phyloP scores from a whole-genome alignment of 805 yeast species.

The Wickerhamiella kurtzmanii region DNA sequence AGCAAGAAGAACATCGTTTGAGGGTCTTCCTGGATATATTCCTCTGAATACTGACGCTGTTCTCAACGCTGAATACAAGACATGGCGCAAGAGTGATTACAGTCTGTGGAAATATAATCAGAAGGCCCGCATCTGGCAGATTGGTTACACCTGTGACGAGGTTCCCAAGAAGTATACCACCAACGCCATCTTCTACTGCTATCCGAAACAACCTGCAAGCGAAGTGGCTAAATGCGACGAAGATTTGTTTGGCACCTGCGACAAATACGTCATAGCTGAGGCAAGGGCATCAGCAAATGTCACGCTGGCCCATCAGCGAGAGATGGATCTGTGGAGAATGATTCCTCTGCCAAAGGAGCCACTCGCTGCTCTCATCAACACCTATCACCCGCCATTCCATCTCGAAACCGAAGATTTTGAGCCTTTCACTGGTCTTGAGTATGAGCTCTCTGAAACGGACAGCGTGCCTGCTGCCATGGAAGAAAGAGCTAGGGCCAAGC shows the following conservation, averaged over 20 bases:
- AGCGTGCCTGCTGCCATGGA: not conserved
- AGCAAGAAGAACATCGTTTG: slow-evolving; percentile 40
- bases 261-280: slow-evolving; percentile 3
- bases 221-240: slow-evolving; percentile 1
- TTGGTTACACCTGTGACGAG: slow-evolving; percentile 6
- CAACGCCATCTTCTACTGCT: slow-evolving; percentile 7
- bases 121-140: slow-evolving; percentile 13
- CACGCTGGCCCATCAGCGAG: slow-evolving; percentile 2
- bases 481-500: not conserved
- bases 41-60: slow-evolving; percentile 30
- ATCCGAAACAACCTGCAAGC: slow-evolving; percentile 7
- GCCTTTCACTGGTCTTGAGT: not conserved
- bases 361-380: not conserved
- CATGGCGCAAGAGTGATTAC: slow-evolving; percentile 16
- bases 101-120: slow-evolving; percentile 13
- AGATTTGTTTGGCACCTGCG: slow-evolving; percentile 10
- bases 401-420: not conserved
- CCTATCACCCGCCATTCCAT: slow-evolving; percentile 1
- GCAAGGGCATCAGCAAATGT: slow-evolving; percentile 2
- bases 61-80: slow-evolving; percentile 29
- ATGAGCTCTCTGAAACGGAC: not conserved
- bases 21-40: slow-evolving; percentile 39
- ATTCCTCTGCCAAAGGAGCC: not conserved
- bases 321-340: not conserved
- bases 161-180: not conserved